Evolutionary conservation across 23 red algal genomes (phyloP), one percentile per base, ranked within the genome.

Genomic region (Gracilaria caudata): DNA sequence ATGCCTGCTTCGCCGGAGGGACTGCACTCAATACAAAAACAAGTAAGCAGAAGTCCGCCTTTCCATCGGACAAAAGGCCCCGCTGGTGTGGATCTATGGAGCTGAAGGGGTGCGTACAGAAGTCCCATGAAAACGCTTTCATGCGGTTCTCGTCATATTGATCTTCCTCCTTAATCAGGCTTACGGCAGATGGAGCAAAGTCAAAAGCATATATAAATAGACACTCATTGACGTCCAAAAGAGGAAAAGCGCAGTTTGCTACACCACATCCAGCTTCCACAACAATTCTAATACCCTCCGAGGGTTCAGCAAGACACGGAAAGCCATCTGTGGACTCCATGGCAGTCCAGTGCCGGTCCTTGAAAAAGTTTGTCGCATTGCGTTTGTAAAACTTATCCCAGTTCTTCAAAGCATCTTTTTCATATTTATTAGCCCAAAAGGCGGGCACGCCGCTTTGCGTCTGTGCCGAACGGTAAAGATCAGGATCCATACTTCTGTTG

Each of bases 381-480:
- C 84, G 83, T 71, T 78, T 77, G 79, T 95, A 95, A 74, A 95
- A 95, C 35, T 84, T 79, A 17, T 95, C 78, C 93, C 93, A 95
- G 66, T 90, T 83, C 84, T 86, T 95, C 14, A 64, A 71, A 17
- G 80, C n/a, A 10, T 95, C 93, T 12, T 58, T 41, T 21, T 53
- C 72, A 21, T 89, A 95, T 55, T 90, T 89, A 10, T 25, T 46
- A 63, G 68, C 57, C 73, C 82, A 84, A 35, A 95, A 90, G 0
- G 55, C 26, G 14, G 71, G 41, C 8, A 93, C 90, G 6, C 90
- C 90, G 35, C 46, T 82, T 64, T 72, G 71, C 37, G 40, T 75
- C 40, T 75, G 70, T 29, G 70, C 70, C 26, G 70, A 75, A 2
- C 70, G 70, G 43, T 75, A 75, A 26, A 75, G 70, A 47, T 75